Percentiles rank a stretch among this genome's conserved stretches.
Conservation (phyloP, 129 eudicot species). For the Arctium minus region DNA sequence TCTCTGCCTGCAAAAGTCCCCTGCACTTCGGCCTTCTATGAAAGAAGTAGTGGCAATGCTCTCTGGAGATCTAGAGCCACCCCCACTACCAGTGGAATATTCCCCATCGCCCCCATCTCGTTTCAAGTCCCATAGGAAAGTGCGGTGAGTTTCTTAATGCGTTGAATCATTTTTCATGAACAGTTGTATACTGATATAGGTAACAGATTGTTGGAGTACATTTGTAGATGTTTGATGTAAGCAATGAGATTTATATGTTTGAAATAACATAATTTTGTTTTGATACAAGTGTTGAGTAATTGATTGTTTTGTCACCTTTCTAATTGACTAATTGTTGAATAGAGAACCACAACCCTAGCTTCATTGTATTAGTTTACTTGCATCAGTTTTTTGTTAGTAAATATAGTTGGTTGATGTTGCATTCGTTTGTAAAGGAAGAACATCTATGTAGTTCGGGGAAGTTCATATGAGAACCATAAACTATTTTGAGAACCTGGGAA, state of each 20-base stretch:
- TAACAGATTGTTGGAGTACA: conserved; percentile 19
- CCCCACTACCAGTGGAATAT: conserved; percentile 70
- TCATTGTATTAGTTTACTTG: not conserved
- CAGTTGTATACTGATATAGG: conserved; percentile 33
- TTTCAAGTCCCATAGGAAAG: conserved; percentile 65
- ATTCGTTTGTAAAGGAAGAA: not conserved
- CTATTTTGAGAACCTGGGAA: not conserved
- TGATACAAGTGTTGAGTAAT: conserved; percentile 2
- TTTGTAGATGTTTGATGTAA: conserved; percentile 31
- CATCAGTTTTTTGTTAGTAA: not conserved
- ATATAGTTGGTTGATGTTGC: not conserved
- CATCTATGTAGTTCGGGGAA: not conserved
- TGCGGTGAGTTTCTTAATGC: conserved; percentile 41
- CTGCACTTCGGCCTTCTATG: conserved; percentile 88
- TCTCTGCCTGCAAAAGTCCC: conserved; percentile 83
- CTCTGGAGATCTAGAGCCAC: conserved; percentile 66
- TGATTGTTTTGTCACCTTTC: not conserved
- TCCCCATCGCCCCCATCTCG: conserved; percentile 74
- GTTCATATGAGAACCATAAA: not conserved
- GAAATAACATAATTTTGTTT: conserved; percentile 13
- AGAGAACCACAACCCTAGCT: conserved; percentile 8
- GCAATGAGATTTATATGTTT: conserved; percentile 23
- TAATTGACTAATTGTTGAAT: conserved; percentile 3
- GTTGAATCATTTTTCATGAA: conserved; percentile 3
- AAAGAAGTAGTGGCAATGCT: conserved; percentile 93